These are phyloP conservation scores for Aspergillus sp. DNA, from an alignment of 2,329 filamentous ascomycete species.

Conservation along the genomic window DNA sequence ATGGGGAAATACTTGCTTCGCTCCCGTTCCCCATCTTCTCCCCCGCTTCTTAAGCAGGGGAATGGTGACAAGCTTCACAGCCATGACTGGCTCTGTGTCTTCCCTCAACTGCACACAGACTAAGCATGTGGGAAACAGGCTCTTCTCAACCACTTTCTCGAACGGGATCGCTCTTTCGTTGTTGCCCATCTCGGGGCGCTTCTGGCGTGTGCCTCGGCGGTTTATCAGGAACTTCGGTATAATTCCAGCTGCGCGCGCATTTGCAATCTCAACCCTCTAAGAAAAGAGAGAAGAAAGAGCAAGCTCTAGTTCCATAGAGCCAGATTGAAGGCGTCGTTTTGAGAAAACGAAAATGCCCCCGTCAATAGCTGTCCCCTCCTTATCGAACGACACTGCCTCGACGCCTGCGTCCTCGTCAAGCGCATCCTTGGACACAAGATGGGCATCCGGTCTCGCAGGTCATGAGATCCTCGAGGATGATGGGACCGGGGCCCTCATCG, in stretches of 20 bases:
- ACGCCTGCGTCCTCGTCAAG: conserved; percentile 31
- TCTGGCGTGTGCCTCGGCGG: conserved; percentile 2
- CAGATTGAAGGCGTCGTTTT: background rate
- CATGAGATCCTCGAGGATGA: conserved; percentile 31
- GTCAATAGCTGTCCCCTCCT: conserved; percentile 30
- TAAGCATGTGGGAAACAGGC: conserved; percentile 27
- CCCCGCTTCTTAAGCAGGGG: background rate
- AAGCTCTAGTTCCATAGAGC: no score
- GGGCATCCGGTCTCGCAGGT: conserved; percentile 24
- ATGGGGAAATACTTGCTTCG: background rate
- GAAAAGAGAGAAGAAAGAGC: background rate
- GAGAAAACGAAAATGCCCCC: conserved; percentile 7
- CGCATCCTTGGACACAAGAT: conserved; percentile 34
- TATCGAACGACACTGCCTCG: conserved; percentile 33
- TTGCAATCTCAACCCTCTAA: background rate
- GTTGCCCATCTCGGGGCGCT: conserved; percentile 7
- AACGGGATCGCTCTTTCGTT: conserved; percentile 18
- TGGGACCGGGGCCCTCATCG: conserved; percentile 33
- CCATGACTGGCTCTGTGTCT: conserved; percentile 12
- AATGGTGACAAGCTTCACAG: conserved; percentile 10
- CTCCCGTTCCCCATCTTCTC: background rate
- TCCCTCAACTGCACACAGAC: conserved; percentile 19
- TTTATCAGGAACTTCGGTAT: background rate
- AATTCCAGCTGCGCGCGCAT: background rate
- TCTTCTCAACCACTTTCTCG: conserved; percentile 17